Evolutionary conservation across 2,329 filamentous ascomycete species (phyloP), one percentile per base, ranked within the genome.

Genomic region (Simplicillium sp.): DNA sequence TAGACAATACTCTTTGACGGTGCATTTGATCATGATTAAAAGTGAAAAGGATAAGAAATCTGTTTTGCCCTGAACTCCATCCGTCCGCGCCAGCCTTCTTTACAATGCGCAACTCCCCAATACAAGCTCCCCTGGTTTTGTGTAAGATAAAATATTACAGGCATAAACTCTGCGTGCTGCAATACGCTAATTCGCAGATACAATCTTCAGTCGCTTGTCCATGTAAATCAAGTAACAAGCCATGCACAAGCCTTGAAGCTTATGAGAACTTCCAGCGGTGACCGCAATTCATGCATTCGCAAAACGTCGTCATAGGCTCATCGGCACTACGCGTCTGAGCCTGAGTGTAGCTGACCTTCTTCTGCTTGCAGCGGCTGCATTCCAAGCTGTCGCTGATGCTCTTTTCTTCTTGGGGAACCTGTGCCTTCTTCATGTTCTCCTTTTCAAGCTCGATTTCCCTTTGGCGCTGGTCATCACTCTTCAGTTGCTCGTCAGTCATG

Each of bases 391-490:
- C 83, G 59, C 82, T 88, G 66, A 96, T 87, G 58, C 84, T 89
- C 73, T 88, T 92, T 65, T 95, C 84, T 14, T 80, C 84, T 71
- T 89, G 84, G 43, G 90, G 86, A 11, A 94, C 89, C 80, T 97
- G 94, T 2, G 92, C 87, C 64, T 90, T 87, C 69, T 88, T 88
- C 85, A 97, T 89, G 64, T 98, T 98, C 65, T 96, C 87, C 64
- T 85, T 80, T 58, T 88, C 75, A 38, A 95, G 73, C 60, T 80
- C 79, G 51, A 76, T 68, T 51, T 96, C 88, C 56, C 82, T 77
- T 53, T 78, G 79, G 46, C 81, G 79, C 63, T 86, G 84, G 61
- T 92, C 81, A 38, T 81, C 82, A 37, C 85, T 92, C 68, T 94
- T 94, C 58, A 98, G 77, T 61, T 97, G 90, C 41, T 95, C 85